Conservation (phyloP, 106 monocot species). For the Iris macrosiphon region DNA sequence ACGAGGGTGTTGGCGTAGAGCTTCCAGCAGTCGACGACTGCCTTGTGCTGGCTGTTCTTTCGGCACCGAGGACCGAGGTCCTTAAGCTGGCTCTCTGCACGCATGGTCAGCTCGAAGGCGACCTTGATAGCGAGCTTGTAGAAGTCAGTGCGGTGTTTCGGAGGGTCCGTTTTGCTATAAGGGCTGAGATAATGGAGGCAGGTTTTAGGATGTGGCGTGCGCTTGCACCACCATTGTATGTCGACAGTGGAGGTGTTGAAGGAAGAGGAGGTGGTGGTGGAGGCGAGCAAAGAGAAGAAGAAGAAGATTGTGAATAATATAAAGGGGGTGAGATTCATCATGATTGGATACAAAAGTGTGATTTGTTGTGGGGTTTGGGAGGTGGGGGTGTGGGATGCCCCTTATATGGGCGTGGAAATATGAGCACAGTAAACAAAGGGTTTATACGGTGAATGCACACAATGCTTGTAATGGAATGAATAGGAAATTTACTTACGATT, state of each 20-base stretch:
- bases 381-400: no score
- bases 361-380: no score
- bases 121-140: constrained; percentile 13
- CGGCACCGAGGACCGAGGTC: neutral
- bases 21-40: constrained; percentile 1
- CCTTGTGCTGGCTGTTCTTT: constrained; percentile 7
- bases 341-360: no score
- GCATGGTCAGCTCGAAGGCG: constrained; percentile 9
- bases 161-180: neutral
- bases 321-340: no score
- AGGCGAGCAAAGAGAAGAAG: neutral
- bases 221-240: constrained; percentile 21
- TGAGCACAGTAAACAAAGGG: no score
- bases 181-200: constrained; percentile 28
- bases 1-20: constrained; percentile 58
- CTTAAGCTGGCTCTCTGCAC: constrained; percentile 5
- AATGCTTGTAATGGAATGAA: no score
- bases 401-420: no score
- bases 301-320: neutral
- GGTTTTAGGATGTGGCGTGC: constrained; percentile 19
- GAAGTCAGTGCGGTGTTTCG: constrained; percentile 18
- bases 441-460: no score
- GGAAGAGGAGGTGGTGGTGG: neutral
- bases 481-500: no score
- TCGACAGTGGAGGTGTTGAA: neutral